Base-by-base conservation (phyloP, 2,329 filamentous ascomycete species). In the Arthroderma sp. region DNA sequence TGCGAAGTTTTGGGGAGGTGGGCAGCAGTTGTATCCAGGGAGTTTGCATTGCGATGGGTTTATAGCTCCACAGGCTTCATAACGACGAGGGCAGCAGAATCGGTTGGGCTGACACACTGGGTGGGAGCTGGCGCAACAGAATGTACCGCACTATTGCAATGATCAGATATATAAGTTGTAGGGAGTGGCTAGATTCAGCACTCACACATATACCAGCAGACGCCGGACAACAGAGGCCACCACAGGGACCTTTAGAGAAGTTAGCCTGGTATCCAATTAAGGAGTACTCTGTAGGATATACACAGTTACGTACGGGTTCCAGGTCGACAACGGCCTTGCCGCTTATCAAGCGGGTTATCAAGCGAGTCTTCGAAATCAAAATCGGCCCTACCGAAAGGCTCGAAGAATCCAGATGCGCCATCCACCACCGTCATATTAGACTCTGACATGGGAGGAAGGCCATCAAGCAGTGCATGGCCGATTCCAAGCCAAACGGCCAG, bases 401-500 rank as follows among this genome's bases (percentile, higher is more conserved):
- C 31, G 22, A 30, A 30, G 7, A 33, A 10, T 29, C 11, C 40
- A 6, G 31, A 33, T 4, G 31, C 32, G 7, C 40, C 40, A 27
- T 42, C 31, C 4, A 32, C 32, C n/a, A 28, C 11, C 4, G 40
- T 9, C n/a, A 36, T n/a, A 27, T 33, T 36, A 9, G 11, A 11
- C 29, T 38, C 36, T 11, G 6, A 10, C 33, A 39, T 9, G 11
- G 8, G 8, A 8, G 32, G 32, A 34, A 34, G 32, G 11, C 32
- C 32, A 34, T 34, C 32, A 8, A 34, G 8, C 2, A 34, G 11
- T 40, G 31, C 42, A 43, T 36, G 40, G 44, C 38, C 33, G 39
- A 44, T 49, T 36, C 49, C 45, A 46, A 36, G 29, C 34, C 43
- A 42, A 44, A 34, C 29, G 47, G 31, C 30, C 39, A 27, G 44